Evolutionary conservation across 2,329 filamentous ascomycete species (phyloP).

Genomic region (Thelonectria olida): DNA sequence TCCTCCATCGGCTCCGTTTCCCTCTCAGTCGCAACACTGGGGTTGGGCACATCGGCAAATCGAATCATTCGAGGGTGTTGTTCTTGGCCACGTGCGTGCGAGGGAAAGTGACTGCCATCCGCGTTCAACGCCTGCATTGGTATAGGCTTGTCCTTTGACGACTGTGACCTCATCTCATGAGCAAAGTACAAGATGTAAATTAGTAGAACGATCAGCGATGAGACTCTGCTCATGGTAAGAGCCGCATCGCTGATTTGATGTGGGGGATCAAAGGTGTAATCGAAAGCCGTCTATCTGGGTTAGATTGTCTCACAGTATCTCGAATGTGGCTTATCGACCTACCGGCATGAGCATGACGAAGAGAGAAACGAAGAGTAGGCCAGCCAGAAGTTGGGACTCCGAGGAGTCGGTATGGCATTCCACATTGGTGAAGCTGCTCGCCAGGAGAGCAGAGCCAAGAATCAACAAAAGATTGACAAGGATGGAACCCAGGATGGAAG

Average conservation of each 20-base stretch:
- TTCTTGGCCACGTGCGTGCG: slow-evolving; percentile 21
- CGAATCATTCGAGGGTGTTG: slow-evolving; percentile 41
- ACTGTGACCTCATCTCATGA: slow-evolving; percentile 76
- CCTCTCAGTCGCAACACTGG: neutral
- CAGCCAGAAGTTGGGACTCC: slow-evolving; percentile 48
- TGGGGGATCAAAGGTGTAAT: slow-evolving; percentile 63
- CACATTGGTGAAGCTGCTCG: slow-evolving; percentile 73
- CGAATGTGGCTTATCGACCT: slow-evolving; percentile 2
- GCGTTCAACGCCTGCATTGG: slow-evolving; percentile 73
- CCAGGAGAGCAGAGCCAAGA: slow-evolving; percentile 77
- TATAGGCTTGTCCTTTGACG: slow-evolving; percentile 73
- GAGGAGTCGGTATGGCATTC: slow-evolving; percentile 61
- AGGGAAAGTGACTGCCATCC: slow-evolving; percentile 48
- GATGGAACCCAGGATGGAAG: slow-evolving; percentile 79
- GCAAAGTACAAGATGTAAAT: slow-evolving; percentile 79
- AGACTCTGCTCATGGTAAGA: slow-evolving; percentile 79
- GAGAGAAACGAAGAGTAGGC: slow-evolving; percentile 49
- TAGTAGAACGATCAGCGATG: slow-evolving; percentile 76
- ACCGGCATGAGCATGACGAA: slow-evolving; percentile 52
- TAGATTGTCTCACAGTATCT: fast-evolving
- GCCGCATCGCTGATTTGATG: slow-evolving; percentile 68
- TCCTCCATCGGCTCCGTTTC: slow-evolving; percentile 2
- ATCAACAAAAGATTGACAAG: slow-evolving; percentile 81
- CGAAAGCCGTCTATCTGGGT: slow-evolving; percentile 50
- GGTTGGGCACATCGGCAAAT: slow-evolving; percentile 41